Base-by-base conservation (phyloP, 768 basidiomycete genomes). In the Plicaturopsis crispa region DNA sequence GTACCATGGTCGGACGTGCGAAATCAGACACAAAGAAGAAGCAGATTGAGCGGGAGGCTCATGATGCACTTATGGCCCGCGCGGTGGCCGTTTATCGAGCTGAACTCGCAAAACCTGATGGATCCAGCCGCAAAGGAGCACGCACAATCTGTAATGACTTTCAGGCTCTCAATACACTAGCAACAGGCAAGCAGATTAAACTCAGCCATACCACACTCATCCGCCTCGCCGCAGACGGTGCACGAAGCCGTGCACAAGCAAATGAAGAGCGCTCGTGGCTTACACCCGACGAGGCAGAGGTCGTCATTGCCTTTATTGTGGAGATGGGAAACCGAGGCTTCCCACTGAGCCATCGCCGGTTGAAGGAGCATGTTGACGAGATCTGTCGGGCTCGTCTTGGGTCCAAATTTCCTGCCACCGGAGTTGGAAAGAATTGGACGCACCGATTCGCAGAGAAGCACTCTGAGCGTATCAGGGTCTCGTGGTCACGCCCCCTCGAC, bases 401-500 rank as follows among this genome's bases (percentile, higher is more conserved):
- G 6, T 37, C 48, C 24, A 23, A 39, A 24, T 66, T 63, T 37
- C 62, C 55, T 5, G 33, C 34, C 8, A 19, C 18, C 6, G 59
- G 63, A 24, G 55, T 67, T 24, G 63, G 66, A 1, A 50, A 53
- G 18, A 52, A 62, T 12, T 69, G 64, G 65, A 59, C 60, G 3
- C 24, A 53, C 14, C 34, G 50, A 5, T 66, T 65, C 44, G 16
- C 50, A 10, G 39, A 48, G 36, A 50, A 52, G 38, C 54, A 70
- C 40, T 33, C 36, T 2, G 40, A 59, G 14, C 22, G 37, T 4
- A 39, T 70, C 5, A 40, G 50, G n/a, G 39, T 39, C n/a, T 60
- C 48, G 26, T 59, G 59, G 52, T 48, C 59, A 13, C 39, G 42
- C 17, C 41, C 59, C 14, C 54, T 70, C 0, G 66, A 72, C 17